A percentile compares a stretch with the other conserved stretches of the same genome.
phyloP scores from a whole-genome alignment of 1,139 yeast genomes.

The Hanseniaspora uvarum region DNA sequence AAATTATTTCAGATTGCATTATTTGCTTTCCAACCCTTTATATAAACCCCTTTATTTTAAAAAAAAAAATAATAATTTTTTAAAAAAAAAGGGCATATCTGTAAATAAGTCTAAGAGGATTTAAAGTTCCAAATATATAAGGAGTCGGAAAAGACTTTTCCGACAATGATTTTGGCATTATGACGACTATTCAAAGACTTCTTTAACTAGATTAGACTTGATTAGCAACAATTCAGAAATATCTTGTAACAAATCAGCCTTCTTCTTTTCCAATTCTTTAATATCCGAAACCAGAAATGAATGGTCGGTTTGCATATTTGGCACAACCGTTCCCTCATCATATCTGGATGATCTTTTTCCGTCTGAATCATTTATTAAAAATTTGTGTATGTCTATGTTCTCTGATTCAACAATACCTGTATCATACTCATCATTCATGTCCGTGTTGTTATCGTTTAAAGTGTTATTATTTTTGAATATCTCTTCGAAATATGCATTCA shows the following conservation, averaged over 20 bases:
- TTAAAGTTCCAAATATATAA: background rate
- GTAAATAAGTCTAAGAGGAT: background rate
- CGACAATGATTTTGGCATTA: background rate
- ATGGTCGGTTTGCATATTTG: background rate
- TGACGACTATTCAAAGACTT: background rate
- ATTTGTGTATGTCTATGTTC: background rate
- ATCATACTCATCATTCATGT: background rate
- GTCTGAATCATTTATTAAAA: background rate
- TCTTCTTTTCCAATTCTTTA: constrained; percentile 6
- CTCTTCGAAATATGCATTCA: constrained; percentile 3
- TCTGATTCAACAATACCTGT: background rate
- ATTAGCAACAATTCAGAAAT: background rate
- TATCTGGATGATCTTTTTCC: background rate
- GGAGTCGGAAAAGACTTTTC: background rate
- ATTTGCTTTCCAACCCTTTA: background rate
- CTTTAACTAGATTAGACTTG: background rate
- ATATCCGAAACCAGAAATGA: background rate
- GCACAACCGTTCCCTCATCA: background rate
- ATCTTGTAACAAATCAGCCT: background rate
- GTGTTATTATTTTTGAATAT: background rate
- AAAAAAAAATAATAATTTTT: background rate
- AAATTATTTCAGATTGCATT: too few species aligned
- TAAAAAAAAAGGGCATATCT: background rate
- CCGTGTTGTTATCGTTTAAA: background rate
- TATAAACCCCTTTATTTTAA: background rate